Base-by-base conservation (phyloP, 352 stramenopile genomes). In the Paralagenidium karlingii region DNA sequence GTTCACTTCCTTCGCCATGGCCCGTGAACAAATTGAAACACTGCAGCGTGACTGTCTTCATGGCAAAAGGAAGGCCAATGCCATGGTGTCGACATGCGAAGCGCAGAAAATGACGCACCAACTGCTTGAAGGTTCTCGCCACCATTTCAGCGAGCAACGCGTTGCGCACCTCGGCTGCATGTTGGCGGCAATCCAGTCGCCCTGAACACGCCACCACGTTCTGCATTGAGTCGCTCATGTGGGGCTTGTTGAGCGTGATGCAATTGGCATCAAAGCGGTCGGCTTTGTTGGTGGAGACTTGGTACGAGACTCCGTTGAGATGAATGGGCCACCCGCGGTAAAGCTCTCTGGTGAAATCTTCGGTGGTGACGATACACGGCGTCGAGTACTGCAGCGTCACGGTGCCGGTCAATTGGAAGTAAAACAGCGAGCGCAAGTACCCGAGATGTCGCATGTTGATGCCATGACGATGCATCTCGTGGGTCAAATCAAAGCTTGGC, bases 361-460 rank as follows among this genome's bases (percentile, higher is more conserved):
- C 59, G 0, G 60, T 82, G 0, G 80, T 91, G 33, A 70, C 54
- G 20, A 95, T 75, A 26, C 89, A 65, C 1, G 61, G 64, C 0
- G 59, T 90, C 12, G 83, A 68, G 36, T 90, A 94, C 43, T 89
- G 73, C 1, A 94, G 49, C 11, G 69, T 79, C 9, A 76, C 83
- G 0, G 54, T 90, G 15, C 80, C 83, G 0, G 66, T 60, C 1
- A 96, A 47, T 18, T 64, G 51, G 30, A 84, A 71, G 24, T 75
- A 69, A 42, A 95, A 96, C 29, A 82, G 61, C 0, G 64, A 45
- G 8, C 87, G 70, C 6, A 96, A 24, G 1, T 93, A 40, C 3
- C 85, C 85, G 18, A 96, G 53, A 36, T 96, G 85, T 0, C 87
- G 76, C 40, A 96, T 46, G 39, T 93, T 94, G 39, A 96, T 93